Conservation (phyloP, 176 grass and related monocot genomes). For the Luzula sylvatica region DNA sequence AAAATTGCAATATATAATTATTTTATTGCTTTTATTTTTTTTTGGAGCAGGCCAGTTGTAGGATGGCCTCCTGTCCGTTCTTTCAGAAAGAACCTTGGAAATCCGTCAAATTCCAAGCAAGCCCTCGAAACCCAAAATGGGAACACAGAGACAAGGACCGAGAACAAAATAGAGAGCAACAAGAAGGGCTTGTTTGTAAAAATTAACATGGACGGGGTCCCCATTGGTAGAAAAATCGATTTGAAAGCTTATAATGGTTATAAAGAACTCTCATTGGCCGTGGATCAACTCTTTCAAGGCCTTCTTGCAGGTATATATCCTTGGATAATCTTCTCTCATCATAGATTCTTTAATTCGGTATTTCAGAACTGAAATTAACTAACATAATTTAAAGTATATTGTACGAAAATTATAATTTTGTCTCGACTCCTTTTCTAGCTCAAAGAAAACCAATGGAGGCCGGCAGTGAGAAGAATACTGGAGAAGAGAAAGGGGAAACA, state of each 20-base stretch:
- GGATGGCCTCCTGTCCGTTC: slow-evolving; percentile 78
- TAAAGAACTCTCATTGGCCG: slow-evolving; percentile 21
- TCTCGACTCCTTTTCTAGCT: not conserved
- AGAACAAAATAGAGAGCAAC: slow-evolving; percentile 2
- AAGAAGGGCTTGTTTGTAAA: slow-evolving; percentile 29
- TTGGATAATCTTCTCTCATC: not conserved
- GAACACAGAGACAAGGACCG: not conserved
- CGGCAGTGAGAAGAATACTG: slow-evolving; percentile 7
- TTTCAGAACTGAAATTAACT: not conserved
- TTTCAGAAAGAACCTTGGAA: slow-evolving; percentile 75
- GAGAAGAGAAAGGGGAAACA: slow-evolving; percentile 14
- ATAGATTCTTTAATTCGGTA: not conserved
- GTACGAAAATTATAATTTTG: too few relatives aligned
- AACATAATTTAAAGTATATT: too few relatives aligned
- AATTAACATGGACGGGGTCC: slow-evolving; percentile 36
- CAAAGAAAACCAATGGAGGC: slow-evolving; percentile 29
- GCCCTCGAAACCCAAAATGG: slow-evolving; percentile 7
- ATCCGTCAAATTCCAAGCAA: slow-evolving; percentile 11
- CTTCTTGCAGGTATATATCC: slow-evolving; percentile 22
- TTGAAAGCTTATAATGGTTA: slow-evolving; percentile 25
- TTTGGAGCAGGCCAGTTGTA: slow-evolving; percentile 41
- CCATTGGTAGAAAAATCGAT: slow-evolving; percentile 29
- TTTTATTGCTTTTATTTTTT: too few relatives aligned
- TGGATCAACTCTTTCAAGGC: slow-evolving; percentile 23
- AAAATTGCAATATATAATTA: too few relatives aligned